A percentile compares a stretch with the other conserved stretches of the same genome.
These are phyloP conservation scores for Castanea sativa DNA, from an alignment of 306 rosid species.

Conservation along the genomic window DNA sequence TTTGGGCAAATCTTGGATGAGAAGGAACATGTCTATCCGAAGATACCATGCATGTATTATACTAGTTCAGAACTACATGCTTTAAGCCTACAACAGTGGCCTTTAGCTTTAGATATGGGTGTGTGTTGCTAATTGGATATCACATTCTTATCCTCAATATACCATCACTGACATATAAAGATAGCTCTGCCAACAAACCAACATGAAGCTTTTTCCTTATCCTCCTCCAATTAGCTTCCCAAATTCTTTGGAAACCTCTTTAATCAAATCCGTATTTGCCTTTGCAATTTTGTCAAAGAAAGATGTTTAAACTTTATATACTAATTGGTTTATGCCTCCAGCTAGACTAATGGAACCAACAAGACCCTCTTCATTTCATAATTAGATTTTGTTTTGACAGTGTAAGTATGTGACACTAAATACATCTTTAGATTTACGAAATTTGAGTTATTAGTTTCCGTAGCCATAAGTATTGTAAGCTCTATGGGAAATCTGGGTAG, in stretches of 20 bases:
- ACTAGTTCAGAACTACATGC: slow-evolving; percentile 7
- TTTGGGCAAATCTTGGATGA: slow-evolving; percentile 16
- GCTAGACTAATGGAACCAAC: no score
- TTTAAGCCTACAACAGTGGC: not conserved
- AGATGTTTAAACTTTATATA: no score
- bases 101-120: slow-evolving; percentile 6
- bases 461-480: no score
- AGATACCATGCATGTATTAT: not conserved
- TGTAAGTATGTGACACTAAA: no score
- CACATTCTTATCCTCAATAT: slow-evolving; percentile 52
- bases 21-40: not conserved
- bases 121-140: slow-evolving; percentile 5
- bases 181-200: slow-evolving; percentile 17
- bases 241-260: not conserved
- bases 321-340: no score
- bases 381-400: no score
- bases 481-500: no score
- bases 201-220: not conserved
- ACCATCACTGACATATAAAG: slow-evolving; percentile 23
- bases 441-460: no score
- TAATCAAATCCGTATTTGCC: no score
- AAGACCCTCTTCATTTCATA: no score
- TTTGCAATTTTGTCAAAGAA: not conserved
- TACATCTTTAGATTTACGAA: no score
- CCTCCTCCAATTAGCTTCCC: slow-evolving; percentile 5